Base-by-base conservation (phyloP, 208 protist genomes). In the Trypanosoma theileri region DNA sequence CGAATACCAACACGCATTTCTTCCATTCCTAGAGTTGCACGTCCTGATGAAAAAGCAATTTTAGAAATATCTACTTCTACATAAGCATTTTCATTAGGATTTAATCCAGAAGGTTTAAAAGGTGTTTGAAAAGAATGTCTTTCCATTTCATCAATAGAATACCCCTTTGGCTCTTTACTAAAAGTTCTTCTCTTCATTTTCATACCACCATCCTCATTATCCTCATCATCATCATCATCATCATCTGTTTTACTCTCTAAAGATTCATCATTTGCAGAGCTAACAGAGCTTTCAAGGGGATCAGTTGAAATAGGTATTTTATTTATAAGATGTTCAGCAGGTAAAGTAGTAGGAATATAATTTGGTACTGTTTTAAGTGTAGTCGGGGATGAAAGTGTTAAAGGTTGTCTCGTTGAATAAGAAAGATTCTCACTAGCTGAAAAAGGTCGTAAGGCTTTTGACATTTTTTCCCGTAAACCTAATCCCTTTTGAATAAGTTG, bases 1-100 rank as follows among this genome's bases (percentile, higher is more conserved):
- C 85, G 79, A 31, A 95, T 85, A 50, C 78, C 77, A 31, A 95
- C 68, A 50, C 89, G 86, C 63, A 93, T 88, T 69, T 89, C 81
- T 12, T 80, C 71, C 68, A 95, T 71, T 51, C 89, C 80, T 1
- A 69, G 63, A 10, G 82, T 93, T 22, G 73, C 54, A 10, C 62
- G 26, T 9, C 85, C 90, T 26, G 77, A 81, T 14, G 80, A 82
- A 75, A 95, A 95, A 31, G 85, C 74, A 55, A 95, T 82, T 41
- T 80, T 71, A 16, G 68, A 82, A 44, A 92, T 84, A 41, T 81
- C 73, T 19, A 95, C 69, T 52, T 89, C 85, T 19, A 95, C 85
- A 57, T 62, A 66, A 3, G 17, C 70, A 66, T 67, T 50, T 24
- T 64, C 57, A 19, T 41, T 53, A 10, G 54, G 16, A n/a, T 24